phyloP scores from a whole-genome alignment of 75 land plant species.

The Adiantum capillusveneris region DNA sequence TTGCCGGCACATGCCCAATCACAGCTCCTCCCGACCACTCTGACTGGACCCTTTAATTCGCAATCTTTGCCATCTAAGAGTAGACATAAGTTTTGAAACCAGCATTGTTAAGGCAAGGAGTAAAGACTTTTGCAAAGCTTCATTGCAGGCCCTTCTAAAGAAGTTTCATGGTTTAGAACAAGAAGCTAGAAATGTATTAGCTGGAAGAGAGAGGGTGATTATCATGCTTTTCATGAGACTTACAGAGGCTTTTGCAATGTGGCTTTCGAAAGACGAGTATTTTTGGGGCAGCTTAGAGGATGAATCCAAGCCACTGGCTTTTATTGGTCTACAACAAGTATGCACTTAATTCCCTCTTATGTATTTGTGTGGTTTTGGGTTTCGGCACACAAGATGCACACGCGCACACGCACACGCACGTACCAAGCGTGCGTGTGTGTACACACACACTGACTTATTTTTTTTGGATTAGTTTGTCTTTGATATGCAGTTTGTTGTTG shows the following conservation, averaged over 20 bases:
- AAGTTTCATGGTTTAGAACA: slow-evolving; percentile 60
- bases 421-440: no score
- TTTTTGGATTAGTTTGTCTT: slow-evolving; percentile 85
- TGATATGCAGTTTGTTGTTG: slow-evolving; percentile 83
- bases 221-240: slow-evolving; percentile 59
- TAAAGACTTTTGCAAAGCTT: background rate
- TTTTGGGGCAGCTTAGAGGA: slow-evolving; percentile 88
- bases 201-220: slow-evolving; percentile 72
- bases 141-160: slow-evolving; percentile 57
- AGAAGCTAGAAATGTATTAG: slow-evolving; percentile 60
- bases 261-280: slow-evolving; percentile 69
- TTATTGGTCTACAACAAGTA: slow-evolving; percentile 80
- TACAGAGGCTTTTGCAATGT: slow-evolving; percentile 61
- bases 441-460: no score
- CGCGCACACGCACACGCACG: no score
- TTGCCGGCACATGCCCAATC: no score
- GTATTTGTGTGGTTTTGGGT: no score
- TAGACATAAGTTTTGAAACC: no score
- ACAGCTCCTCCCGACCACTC: no score
- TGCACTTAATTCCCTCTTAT: background rate
- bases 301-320: slow-evolving; percentile 39
- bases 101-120: no score
- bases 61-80: no score
- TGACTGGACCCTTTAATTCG: no score
- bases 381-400: no score